Base-by-base conservation (phyloP, 805 yeast species). In the Starmerella powellii region DNA sequence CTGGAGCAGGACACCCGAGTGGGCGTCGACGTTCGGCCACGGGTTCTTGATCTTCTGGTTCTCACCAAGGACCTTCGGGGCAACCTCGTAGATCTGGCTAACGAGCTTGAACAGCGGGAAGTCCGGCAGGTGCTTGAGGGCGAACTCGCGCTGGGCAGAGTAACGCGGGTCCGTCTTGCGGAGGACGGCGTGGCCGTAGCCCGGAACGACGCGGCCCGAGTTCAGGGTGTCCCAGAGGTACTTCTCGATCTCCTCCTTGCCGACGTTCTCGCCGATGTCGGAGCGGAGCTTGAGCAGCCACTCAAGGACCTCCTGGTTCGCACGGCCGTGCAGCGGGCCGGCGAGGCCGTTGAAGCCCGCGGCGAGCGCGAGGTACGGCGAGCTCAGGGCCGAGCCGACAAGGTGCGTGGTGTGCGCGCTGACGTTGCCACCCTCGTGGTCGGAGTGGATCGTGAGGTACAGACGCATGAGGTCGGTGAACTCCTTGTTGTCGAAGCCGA, bases 31-130 rank as follows among this genome's bases (percentile, higher is more conserved):
- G 62, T 81, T 81, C 66, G 93, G 91, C 86, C 86, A 81, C 67
- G 91, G 91, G 75, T 81, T 81, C 75, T 81, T 80, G 60, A 88
- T 81, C 75, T 82, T 82, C 64, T 88, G 91, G 64, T 81, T 88
- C 67, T 78, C 70, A 55, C 81, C 76, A 55, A 81, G 72, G 39
- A 81, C 88, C 53, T 64, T 72, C 65, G 91, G 91, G 50, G 91
- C 91, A 56, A 81, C 82, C 64, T 80, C 79, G 66, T 78, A 80
- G 58, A 81, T 77, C 60, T 73, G 72, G 45, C 82, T 74, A 34
- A 82, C 91, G 46, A 82, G 71, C 68, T 77, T 76, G 75, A 81
- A 82, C 62, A 80, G 64, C 56, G 76, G 83, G 63, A 77, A 79
- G 61, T 80, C 80, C 61, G 87, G 85, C 74, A 78, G 70, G 65